These are phyloP conservation scores for Fusarium napiforme DNA, from an alignment of 2,329 filamentous ascomycete species.

Conservation along the genomic window DNA sequence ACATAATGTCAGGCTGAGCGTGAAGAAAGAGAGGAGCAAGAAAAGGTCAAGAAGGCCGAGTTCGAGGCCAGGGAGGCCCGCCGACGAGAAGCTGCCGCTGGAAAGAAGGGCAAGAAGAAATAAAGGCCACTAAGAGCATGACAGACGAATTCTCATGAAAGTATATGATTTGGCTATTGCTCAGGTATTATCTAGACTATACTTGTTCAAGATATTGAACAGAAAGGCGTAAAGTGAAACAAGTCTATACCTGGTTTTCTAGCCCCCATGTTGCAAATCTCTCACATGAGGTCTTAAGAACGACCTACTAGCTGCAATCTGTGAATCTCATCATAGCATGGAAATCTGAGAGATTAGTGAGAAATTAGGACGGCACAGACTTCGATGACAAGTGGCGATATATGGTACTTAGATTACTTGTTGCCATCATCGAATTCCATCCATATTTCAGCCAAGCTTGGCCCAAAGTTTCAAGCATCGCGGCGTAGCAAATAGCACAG, in stretches of 20 bases:
- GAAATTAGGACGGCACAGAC: not conserved
- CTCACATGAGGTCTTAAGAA: not conserved
- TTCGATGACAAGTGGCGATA: not conserved
- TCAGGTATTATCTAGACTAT: not conserved
- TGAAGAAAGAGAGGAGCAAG: constrained; percentile 65
- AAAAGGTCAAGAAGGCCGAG: constrained; percentile 60
- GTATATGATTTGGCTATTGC: not conserved
- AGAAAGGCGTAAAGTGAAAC: not conserved
- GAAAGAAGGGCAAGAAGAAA: constrained; percentile 63
- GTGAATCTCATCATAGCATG: too few species aligned
- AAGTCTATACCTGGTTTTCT: not conserved
- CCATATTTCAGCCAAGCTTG: not conserved
- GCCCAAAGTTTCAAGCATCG: not conserved
- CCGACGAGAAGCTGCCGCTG: constrained; percentile 63
- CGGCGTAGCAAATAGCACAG: not conserved
- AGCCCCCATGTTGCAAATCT: not conserved
- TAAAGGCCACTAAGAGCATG: constrained; percentile 33
- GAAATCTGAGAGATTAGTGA: not conserved
- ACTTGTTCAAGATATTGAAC: not conserved
- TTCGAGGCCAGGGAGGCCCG: constrained; percentile 64
- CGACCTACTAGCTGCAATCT: not conserved
- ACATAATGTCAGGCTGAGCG: constrained; percentile 62
- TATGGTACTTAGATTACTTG: not conserved
- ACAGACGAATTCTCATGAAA: constrained; percentile 3
- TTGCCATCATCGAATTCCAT: not conserved